A percentile compares a stretch with the other conserved stretches of the same genome.
These are phyloP conservation scores for Ananas comosus DNA, from an alignment of 176 grass and related monocot species.

Conservation along the genomic window DNA sequence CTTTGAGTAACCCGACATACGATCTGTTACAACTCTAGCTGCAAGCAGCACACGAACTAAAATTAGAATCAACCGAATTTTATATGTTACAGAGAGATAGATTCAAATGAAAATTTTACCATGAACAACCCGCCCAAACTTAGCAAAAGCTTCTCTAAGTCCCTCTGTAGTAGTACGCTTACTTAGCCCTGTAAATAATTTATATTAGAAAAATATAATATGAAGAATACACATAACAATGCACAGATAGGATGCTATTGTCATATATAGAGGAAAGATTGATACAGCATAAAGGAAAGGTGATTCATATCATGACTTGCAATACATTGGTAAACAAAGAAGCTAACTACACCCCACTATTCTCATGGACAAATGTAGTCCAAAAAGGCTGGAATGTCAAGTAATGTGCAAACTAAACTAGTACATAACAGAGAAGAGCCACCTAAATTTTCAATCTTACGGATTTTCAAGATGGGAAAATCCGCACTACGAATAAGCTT, in stretches of 20 bases:
- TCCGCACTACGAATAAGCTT: too few relatives aligned
- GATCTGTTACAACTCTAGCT: slow-evolving; percentile 86
- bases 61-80: slow-evolving; percentile 11
- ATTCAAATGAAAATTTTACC: slow-evolving; percentile 37
- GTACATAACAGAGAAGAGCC: too few relatives aligned
- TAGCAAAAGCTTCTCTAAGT: slow-evolving; percentile 65
- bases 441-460: too few relatives aligned
- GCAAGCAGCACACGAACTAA: slow-evolving; percentile 21
- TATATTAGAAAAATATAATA: neutral
- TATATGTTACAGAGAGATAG: neutral
- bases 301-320: too few relatives aligned
- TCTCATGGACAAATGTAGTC: too few relatives aligned
- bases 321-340: too few relatives aligned
- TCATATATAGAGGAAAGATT: neutral
- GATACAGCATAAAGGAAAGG: neutral
- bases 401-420: too few relatives aligned
- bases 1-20: slow-evolving; percentile 64
- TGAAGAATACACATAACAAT: neutral
- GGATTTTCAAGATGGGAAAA: too few relatives aligned
- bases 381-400: too few relatives aligned
- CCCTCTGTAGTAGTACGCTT: slow-evolving; percentile 82
- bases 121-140: slow-evolving; percentile 75
- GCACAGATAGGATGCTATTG: neutral
- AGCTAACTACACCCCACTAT: too few relatives aligned
- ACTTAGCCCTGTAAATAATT: slow-evolving; percentile 53